Conservation (phyloP, 78 protist species). For the Pigoraptor vietnamica region DNA sequence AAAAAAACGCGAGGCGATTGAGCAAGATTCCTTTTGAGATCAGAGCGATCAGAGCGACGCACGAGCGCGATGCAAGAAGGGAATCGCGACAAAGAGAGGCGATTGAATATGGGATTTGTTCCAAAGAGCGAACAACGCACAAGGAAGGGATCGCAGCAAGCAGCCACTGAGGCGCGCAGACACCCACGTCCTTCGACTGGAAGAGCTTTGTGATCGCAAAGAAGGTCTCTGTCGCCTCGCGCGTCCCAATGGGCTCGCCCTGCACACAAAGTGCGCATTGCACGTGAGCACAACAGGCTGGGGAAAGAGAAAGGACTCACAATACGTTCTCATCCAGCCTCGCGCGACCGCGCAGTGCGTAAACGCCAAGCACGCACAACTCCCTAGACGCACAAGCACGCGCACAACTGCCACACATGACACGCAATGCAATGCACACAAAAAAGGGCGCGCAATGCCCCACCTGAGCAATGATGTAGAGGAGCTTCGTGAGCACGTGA, state of each 20-base stretch:
- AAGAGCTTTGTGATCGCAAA: constrained; percentile 94
- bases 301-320: not conserved
- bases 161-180: not conserved
- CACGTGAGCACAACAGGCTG: not conserved
- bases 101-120: too few species aligned
- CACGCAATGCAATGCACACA: too few species aligned
- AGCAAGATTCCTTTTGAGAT: not conserved
- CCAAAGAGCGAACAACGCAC: too few species aligned
- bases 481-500: constrained; percentile 76
- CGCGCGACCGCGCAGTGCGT: not conserved
- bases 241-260: constrained; percentile 82
- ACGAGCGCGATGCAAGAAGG: too few species aligned
- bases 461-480: constrained; percentile 88
- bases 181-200: constrained; percentile 77
- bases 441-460: constrained; percentile 20
- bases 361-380: not conserved
- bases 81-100: not conserved
- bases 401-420: not conserved
- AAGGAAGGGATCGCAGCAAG: not conserved
- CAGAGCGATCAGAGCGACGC: not conserved
- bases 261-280: not conserved
- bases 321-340: not conserved
- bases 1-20: too few species aligned
- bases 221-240: constrained; percentile 93
- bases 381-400: not conserved